phyloP scores from a whole-genome alignment of 345 rosid species.

The Gynandropsis gynandra region DNA sequence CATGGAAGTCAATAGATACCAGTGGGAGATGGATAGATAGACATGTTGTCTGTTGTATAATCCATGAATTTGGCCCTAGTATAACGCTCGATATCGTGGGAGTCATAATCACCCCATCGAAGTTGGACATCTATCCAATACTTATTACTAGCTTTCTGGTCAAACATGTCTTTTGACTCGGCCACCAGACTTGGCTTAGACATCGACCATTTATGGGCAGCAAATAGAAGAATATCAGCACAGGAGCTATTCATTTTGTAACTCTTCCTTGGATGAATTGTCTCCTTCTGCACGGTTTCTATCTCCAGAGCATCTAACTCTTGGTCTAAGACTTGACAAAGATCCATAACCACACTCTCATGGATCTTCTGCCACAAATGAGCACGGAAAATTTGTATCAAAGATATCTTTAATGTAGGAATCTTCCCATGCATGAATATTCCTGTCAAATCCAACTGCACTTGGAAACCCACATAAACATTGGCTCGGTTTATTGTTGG shows the following conservation, averaged over 20 bases:
- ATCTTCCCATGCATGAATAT: constrained; percentile 99
- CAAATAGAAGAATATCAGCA: constrained; percentile 97
- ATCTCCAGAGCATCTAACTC: constrained; percentile 98
- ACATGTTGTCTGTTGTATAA: constrained; percentile 99
- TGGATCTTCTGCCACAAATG: constrained; percentile 99
- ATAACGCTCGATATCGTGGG: constrained; percentile 97
- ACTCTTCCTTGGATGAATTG: constrained; percentile 99
- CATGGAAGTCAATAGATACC: constrained; percentile 34
- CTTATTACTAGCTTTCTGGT: constrained; percentile 97
- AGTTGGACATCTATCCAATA: constrained; percentile 99
- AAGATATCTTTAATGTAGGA: constrained; percentile 93
- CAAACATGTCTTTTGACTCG: constrained; percentile 96
- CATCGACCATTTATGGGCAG: constrained; percentile 99
- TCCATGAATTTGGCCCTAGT: constrained; percentile 99
- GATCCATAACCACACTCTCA: constrained; percentile 99
- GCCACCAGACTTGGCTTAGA: constrained; percentile 99
- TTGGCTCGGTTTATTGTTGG: constrained; percentile 96
- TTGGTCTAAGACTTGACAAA: constrained; percentile 97
- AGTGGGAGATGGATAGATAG: constrained; percentile 99
- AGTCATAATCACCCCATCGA: constrained; percentile 99
- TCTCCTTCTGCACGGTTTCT: constrained; percentile 98
- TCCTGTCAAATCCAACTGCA: constrained; percentile 97
- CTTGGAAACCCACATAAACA: constrained; percentile 98
- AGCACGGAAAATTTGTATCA: constrained; percentile 98
- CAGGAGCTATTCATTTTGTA: constrained; percentile 99